phyloP scores from a whole-genome alignment of 257 asterid species.

The Solanum acaule region DNA sequence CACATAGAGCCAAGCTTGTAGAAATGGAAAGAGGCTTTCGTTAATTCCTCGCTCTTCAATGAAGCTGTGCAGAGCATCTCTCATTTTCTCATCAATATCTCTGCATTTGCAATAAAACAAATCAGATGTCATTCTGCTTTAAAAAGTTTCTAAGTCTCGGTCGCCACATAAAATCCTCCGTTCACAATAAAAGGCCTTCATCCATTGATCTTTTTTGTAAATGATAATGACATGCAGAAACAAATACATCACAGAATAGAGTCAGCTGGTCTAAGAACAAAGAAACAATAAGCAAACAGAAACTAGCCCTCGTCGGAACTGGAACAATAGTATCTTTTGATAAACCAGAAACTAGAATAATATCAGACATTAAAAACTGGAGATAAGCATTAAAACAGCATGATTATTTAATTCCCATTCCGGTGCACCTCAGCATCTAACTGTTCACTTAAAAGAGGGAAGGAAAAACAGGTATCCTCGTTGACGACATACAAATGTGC shows the following conservation, averaged over 20 bases:
- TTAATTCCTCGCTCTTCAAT: slow-evolving; percentile 83
- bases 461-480: not conserved
- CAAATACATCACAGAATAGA: not conserved
- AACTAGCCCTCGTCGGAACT: not conserved
- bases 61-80: slow-evolving; percentile 9
- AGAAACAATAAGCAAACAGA: not conserved
- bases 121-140: not conserved
- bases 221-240: not conserved
- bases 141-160: not conserved
- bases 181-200: not conserved
- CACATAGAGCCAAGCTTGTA: slow-evolving; percentile 98
- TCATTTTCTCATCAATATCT: slow-evolving; percentile 2
- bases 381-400: not conserved
- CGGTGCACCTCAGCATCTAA: not conserved
- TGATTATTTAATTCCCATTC: not conserved
- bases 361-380: not conserved
- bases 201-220: not conserved
- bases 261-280: not conserved
- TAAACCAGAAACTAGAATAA: not conserved
- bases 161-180: not conserved
- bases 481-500: not conserved
- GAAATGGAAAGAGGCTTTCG: slow-evolving; percentile 66
- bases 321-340: not conserved
- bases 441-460: not conserved
- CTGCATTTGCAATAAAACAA: slow-evolving; percentile 1